These are phyloP conservation scores for Fraxinus baroniana DNA, from an alignment of 305 asterid species.

Conservation along the genomic window DNA sequence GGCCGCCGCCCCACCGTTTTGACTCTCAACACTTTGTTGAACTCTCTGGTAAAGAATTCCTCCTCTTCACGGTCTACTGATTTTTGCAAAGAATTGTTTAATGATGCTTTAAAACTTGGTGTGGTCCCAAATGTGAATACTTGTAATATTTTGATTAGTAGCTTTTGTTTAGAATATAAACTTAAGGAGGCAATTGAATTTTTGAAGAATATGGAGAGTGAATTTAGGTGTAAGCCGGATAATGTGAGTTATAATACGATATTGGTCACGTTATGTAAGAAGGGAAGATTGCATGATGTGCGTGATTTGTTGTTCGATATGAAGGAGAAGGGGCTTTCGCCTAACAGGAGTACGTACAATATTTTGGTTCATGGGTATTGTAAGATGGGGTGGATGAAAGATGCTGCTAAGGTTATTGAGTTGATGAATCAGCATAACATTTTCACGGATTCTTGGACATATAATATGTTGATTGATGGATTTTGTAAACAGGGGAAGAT, in stretches of 20 bases:
- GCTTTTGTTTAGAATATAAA: slow-evolving; percentile 64
- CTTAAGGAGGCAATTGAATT: slow-evolving; percentile 54
- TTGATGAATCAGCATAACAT: slow-evolving; percentile 61
- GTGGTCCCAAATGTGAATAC: slow-evolving; percentile 55
- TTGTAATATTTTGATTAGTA: slow-evolving; percentile 65
- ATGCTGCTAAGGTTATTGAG: slow-evolving; percentile 66
- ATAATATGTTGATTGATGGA: slow-evolving; percentile 68
- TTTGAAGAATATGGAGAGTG: slow-evolving; percentile 55
- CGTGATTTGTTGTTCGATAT: slow-evolving; percentile 65
- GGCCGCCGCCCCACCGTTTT: slow-evolving; percentile 42
- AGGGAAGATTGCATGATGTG: slow-evolving; percentile 67
- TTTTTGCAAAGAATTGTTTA: slow-evolving; percentile 55
- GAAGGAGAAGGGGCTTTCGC: slow-evolving; percentile 66
- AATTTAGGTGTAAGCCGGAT: slow-evolving; percentile 56
- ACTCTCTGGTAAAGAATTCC: slow-evolving; percentile 54
- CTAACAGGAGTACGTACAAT: slow-evolving; percentile 60
- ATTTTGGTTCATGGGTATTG: slow-evolving; percentile 79
- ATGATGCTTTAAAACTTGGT: slow-evolving; percentile 68
- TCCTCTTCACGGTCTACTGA: slow-evolving; percentile 46
- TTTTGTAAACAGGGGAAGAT: slow-evolving; percentile 53
- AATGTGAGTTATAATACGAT: slow-evolving; percentile 74
- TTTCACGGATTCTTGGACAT: slow-evolving; percentile 73
- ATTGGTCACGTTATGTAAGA: slow-evolving; percentile 60
- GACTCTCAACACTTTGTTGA: slow-evolving; percentile 52
- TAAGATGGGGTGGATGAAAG: slow-evolving; percentile 73